Percentiles rank a stretch among this genome's conserved stretches.
Conservation (phyloP, 768 basidiomycete genomes). For the Collybia mongolica region DNA sequence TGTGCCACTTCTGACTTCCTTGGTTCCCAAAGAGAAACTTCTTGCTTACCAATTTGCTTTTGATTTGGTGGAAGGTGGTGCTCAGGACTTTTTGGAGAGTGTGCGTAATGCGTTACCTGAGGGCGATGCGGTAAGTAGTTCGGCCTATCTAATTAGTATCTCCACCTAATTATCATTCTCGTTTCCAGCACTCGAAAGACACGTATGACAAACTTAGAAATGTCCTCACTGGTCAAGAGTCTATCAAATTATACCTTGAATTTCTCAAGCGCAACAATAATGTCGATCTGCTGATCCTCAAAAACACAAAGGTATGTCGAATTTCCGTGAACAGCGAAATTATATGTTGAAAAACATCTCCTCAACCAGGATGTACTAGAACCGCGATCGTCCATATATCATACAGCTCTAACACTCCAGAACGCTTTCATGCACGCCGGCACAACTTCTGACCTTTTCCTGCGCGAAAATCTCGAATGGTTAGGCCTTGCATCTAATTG, state of each 20-base stretch:
- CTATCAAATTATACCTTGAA: constrained; percentile 90
- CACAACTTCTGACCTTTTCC: constrained; percentile 90
- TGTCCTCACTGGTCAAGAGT: constrained; percentile 89
- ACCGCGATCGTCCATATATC: constrained; percentile 94
- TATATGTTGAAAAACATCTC: constrained; percentile 2
- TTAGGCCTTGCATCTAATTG: constrained; percentile 93
- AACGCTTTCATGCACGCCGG: constrained; percentile 99
- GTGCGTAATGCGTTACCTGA: constrained; percentile 69
- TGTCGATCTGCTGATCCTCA: constrained; percentile 87
- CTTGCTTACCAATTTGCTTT: constrained; percentile 95
- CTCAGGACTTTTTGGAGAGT: constrained; percentile 87
- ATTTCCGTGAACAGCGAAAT: not conserved
- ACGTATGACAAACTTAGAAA: constrained; percentile 74
- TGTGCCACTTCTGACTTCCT: constrained; percentile 66
- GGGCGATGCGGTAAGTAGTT: constrained; percentile 54
- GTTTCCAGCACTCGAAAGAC: constrained; percentile 51
- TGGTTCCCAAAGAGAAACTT: constrained; percentile 69
- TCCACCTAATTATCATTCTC: constrained; percentile 4
- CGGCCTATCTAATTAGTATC: not conserved
- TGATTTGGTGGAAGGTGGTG: constrained; percentile 91
- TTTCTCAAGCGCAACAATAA: constrained; percentile 95
- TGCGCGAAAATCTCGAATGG: constrained; percentile 97
- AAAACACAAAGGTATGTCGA: constrained; percentile 79
- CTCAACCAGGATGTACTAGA: constrained; percentile 77
- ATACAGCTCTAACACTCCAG: constrained; percentile 93